Conservation (phyloP, 2,329 filamentous ascomycete species). For the Colletotrichum graminicola region DNA sequence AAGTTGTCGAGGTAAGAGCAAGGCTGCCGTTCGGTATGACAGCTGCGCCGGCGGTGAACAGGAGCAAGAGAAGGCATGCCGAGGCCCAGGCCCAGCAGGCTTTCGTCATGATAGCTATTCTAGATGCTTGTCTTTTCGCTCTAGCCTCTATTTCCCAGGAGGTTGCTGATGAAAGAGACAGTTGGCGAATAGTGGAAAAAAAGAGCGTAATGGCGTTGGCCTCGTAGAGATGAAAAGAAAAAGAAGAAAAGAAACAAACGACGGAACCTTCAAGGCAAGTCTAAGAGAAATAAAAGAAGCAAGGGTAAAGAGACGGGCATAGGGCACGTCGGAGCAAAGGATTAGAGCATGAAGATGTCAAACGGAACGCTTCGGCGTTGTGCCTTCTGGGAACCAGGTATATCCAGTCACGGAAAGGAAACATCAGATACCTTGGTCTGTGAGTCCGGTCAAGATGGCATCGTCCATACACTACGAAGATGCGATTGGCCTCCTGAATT, state of each 20-base stretch:
- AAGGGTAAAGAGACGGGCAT: background rate
- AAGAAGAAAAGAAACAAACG: background rate
- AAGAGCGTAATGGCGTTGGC: background rate
- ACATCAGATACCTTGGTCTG: no score
- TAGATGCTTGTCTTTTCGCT: background rate
- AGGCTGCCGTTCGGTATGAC: background rate
- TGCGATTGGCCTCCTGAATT: constrained; percentile 8
- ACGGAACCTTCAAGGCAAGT: background rate
- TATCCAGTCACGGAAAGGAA: constrained; percentile 1
- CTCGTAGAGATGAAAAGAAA: background rate
- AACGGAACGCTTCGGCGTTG: background rate
- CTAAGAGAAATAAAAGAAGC: background rate
- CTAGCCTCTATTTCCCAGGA: background rate
- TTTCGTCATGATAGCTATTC: constrained; percentile 16
- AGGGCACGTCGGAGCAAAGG: background rate
- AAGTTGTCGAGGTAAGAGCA: background rate
- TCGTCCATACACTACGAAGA: background rate
- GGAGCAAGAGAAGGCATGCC: background rate
- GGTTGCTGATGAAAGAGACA: background rate
- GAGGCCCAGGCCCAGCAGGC: background rate
- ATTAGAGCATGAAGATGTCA: background rate
- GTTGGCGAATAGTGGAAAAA: background rate
- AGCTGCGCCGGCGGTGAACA: background rate
- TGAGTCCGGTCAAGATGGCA: background rate
- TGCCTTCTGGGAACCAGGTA: no score